Evolutionary conservation across 768 basidiomycete species (phyloP).

Genomic region (Suillus variegatus): DNA sequence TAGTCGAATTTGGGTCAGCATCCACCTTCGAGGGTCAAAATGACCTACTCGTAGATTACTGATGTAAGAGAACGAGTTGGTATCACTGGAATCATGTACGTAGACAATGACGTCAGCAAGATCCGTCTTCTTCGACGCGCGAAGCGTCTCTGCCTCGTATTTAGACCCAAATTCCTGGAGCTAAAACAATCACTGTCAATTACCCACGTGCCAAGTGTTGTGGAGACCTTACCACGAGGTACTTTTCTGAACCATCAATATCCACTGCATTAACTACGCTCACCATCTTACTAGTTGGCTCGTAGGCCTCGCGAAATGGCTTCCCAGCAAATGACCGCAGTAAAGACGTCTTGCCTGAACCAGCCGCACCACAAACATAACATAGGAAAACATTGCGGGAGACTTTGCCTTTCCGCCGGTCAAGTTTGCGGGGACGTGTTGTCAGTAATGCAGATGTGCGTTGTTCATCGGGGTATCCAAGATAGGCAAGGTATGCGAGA

Average conservation of each 20-base stretch:
- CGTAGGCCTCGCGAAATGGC: constrained; percentile 69
- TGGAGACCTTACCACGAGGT: constrained; percentile 74
- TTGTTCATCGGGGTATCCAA: constrained; percentile 82
- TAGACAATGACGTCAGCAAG: constrained; percentile 93
- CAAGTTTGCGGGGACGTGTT: constrained; percentile 80
- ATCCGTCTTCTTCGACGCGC: constrained; percentile 89
- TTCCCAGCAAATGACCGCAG: constrained; percentile 86
- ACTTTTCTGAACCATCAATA: constrained; percentile 93
- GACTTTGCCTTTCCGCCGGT: constrained; percentile 85
- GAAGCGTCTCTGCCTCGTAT: constrained; percentile 88
- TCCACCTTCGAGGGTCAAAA: constrained; percentile 4
- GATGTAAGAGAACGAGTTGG: constrained; percentile 98
- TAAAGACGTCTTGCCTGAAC: constrained; percentile 91
- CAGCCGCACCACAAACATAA: constrained; percentile 94
- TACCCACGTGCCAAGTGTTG: background rate
- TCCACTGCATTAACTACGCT: constrained; percentile 96
- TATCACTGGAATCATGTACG: constrained; percentile 97
- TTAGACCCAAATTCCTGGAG: constrained; percentile 97
- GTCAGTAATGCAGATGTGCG: constrained; percentile 85
- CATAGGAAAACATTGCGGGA: constrained; percentile 90
- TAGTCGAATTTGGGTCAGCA: constrained; percentile 21
- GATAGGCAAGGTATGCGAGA: constrained; percentile 91
- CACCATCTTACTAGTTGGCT: constrained; percentile 87
- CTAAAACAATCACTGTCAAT: constrained; percentile 40
- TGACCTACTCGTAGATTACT: constrained; percentile 84